These are phyloP conservation scores for Argentina anserina DNA, from an alignment of 306 rosid species.

Conservation along the genomic window DNA sequence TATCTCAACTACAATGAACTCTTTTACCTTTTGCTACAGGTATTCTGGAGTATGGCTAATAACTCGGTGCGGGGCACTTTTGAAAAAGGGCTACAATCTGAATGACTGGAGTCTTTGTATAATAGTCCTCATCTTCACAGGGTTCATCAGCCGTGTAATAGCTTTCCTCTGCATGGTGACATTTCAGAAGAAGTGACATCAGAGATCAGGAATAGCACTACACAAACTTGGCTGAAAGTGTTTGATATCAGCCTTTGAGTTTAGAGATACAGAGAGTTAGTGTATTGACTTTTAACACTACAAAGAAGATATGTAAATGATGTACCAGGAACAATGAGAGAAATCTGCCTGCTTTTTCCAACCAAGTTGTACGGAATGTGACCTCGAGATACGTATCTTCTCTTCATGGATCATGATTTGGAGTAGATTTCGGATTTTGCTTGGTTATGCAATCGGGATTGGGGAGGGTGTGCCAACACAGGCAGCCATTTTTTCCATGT, in stretches of 20 bases:
- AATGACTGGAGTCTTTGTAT: constrained; percentile 75
- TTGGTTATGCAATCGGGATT: too few relatives aligned
- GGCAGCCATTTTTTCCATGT: too few relatives aligned
- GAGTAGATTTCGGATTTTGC: too few relatives aligned
- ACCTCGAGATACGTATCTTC: too few relatives aligned
- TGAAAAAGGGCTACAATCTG: constrained; percentile 56
- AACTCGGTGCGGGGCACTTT: constrained; percentile 68
- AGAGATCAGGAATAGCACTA: not conserved
- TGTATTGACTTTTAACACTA: not conserved
- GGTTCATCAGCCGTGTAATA: constrained; percentile 47
- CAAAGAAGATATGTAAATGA: not conserved
- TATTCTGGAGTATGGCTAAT: constrained; percentile 92
- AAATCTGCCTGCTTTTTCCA: not conserved
- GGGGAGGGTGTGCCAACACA: too few relatives aligned
- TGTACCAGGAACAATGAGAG: not conserved
- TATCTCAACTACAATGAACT: not conserved
- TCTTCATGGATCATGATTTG: too few relatives aligned
- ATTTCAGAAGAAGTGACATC: constrained; percentile 60
- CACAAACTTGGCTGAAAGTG: not conserved
- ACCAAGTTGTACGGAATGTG: not conserved
- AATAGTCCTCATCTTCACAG: constrained; percentile 52
- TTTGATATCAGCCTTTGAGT: not conserved
- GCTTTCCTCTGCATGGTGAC: constrained; percentile 66
- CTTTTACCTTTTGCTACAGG: constrained; percentile 40
- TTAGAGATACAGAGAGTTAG: not conserved